Evolutionary conservation across 306 rosid species (phyloP).

Genomic region (Castanea sativa): DNA sequence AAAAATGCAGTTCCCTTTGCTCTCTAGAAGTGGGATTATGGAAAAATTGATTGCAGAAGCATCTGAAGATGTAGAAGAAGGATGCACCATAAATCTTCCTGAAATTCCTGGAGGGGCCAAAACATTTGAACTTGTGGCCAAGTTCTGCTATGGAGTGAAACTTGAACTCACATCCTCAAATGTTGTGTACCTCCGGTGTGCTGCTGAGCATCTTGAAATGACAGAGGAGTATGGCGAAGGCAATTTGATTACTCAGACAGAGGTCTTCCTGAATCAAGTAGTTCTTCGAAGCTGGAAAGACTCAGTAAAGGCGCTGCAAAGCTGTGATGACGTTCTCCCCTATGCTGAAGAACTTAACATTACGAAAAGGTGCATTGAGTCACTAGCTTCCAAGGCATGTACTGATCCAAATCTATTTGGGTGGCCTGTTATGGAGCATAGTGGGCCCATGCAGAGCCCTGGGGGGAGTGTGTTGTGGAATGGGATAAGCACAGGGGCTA

Average conservation of each 20-base stretch:
- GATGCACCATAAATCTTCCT: conserved; percentile 45
- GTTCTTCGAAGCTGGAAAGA: conserved; percentile 89
- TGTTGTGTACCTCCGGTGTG: conserved; percentile 83
- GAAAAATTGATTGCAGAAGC: conserved; percentile 79
- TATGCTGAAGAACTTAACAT: conserved; percentile 73
- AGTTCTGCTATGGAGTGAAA: conserved; percentile 96
- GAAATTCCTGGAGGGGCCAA: conserved; percentile 93
- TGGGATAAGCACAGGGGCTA: conserved; percentile 98
- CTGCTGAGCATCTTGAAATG: conserved; percentile 92
- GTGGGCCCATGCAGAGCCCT: conserved; percentile 99
- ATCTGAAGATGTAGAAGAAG: conserved; percentile 70
- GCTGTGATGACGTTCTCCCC: conserved; percentile 56
- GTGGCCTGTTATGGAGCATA: conserved; percentile 92
- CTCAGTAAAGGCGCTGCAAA: conserved; percentile 85
- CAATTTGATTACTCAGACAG: conserved; percentile 72
- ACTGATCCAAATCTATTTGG: conserved; percentile 93
- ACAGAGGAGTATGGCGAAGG: conserved; percentile 91
- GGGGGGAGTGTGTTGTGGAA: conserved; percentile 99
- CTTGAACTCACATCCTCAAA: conserved; percentile 93
- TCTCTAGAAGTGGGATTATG: conserved; percentile 93
- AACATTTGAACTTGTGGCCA: conserved; percentile 89
- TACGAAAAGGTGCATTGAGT: conserved; percentile 83
- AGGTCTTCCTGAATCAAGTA: conserved; percentile 75
- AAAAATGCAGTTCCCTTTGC: conserved; percentile 92
- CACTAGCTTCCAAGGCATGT: conserved; percentile 81